Percentiles rank a stretch among this genome's conserved stretches.
Conservation (phyloP, 352 stramenopile genomes). For the Phytophthora lateralis region DNA sequence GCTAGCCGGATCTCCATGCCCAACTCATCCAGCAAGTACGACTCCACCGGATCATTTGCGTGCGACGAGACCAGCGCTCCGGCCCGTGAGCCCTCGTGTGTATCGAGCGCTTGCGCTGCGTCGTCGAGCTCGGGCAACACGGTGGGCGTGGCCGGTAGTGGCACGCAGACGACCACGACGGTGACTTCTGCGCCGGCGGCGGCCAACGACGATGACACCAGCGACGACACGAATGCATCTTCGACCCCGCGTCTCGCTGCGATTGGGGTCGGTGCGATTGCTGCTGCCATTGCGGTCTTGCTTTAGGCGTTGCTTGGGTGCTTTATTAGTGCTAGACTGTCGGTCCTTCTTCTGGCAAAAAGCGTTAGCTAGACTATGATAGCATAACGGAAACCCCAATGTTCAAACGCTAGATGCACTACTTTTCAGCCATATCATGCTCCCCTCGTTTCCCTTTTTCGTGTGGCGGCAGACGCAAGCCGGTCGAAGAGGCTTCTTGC, state of each 20-base stretch:
- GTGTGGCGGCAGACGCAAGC: no score
- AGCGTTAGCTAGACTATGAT: no score
- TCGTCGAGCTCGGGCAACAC: conserved; percentile 19
- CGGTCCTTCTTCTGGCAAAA: no score
- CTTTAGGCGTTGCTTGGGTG: conserved; percentile 3
- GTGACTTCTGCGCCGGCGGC: conserved; percentile 23
- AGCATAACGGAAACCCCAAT: no score
- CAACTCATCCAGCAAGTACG: conserved; percentile 36
- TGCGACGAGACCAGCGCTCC: conserved; percentile 31
- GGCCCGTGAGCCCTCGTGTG: conserved; percentile 25
- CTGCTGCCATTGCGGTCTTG: conserved; percentile 11
- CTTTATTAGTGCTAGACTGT: no score
- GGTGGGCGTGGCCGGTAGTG: conserved; percentile 9
- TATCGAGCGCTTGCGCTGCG: conserved; percentile 21
- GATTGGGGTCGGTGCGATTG: conserved; percentile 13
- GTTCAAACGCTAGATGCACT: neutral
- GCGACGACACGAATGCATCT: conserved; percentile 26
- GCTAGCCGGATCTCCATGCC: conserved; percentile 41
- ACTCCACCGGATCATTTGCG: conserved; percentile 23
- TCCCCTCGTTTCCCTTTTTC: no score
- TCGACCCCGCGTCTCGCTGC: conserved; percentile 14
- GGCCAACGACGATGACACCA: conserved; percentile 23
- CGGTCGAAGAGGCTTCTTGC: no score
- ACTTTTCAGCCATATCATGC: no score
- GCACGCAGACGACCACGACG: conserved; percentile 8